phyloP scores from a whole-genome alignment of 805 yeast genomes.

The Millerozyma acaciae region DNA sequence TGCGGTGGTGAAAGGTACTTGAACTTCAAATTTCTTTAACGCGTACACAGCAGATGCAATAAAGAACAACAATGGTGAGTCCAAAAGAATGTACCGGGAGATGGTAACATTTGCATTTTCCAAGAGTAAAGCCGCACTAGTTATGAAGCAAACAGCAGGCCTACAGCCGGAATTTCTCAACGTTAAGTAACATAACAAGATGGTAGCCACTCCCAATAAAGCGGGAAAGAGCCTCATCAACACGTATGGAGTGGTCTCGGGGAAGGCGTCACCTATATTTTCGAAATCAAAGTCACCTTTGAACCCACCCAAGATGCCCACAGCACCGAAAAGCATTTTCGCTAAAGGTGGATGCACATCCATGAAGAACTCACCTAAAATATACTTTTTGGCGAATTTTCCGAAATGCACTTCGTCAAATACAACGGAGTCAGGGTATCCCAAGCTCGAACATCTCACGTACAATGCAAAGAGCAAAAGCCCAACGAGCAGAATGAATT shows the following conservation, averaged over 20 bases:
- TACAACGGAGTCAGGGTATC: conserved; percentile 76
- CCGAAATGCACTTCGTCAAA: conserved; percentile 96
- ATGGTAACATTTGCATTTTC: conserved; percentile 72
- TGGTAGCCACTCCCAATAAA: conserved; percentile 62
- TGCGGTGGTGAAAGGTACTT: conserved; percentile 51
- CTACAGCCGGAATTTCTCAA: conserved; percentile 70
- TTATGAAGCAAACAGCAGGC: conserved; percentile 55
- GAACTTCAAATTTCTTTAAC: conserved; percentile 62
- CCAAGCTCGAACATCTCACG: conserved; percentile 60
- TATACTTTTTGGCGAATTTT: conserved; percentile 86
- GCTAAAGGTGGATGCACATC: conserved; percentile 82
- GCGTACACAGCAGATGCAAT: conserved; percentile 68
- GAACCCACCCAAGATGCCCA: conserved; percentile 65
- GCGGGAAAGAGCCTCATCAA: conserved; percentile 72
- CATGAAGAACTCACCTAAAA: conserved; percentile 60
- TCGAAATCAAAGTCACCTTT: conserved; percentile 66
- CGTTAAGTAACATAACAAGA: conserved; percentile 61
- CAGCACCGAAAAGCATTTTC: conserved; percentile 70
- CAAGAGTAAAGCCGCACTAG: conserved; percentile 52
- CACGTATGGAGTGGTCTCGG: conserved; percentile 57
- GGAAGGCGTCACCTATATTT: conserved; percentile 61
- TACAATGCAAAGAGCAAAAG: conserved; percentile 48
- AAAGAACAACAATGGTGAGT: conserved; percentile 73
- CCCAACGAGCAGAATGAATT: conserved; percentile 25
- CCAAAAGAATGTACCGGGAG: conserved; percentile 70